A percentile compares a stretch with the other conserved stretches of the same genome.
Evolutionary conservation across 179 eudicot species (phyloP).

Genomic region (Beta corolliflora): DNA sequence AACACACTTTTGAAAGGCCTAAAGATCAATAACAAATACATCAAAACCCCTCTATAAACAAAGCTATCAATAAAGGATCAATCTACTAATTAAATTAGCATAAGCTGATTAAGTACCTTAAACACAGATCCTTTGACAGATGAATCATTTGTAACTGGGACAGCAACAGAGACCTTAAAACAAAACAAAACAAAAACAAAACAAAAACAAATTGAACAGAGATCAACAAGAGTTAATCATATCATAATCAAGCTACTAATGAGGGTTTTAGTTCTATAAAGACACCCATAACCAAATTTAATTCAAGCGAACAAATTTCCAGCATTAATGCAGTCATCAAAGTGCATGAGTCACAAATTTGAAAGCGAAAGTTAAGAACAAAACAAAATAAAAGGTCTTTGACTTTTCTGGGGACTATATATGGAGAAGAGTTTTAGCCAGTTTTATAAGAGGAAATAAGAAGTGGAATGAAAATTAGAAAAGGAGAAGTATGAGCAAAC

Average conservation of each 20-base stretch:
- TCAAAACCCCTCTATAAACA: slow-evolving; percentile 1
- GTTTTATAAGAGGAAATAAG: no score
- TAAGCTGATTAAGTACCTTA: slow-evolving; percentile 43
- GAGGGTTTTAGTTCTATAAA: background rate
- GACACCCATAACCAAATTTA: background rate
- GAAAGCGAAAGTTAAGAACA: background rate
- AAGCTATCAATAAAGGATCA: background rate
- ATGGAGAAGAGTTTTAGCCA: no score
- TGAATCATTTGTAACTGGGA: slow-evolving; percentile 46
- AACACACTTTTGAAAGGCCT: background rate
- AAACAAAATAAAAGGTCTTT: slow-evolving; percentile 17
- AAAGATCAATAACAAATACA: background rate
- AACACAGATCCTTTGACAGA: slow-evolving; percentile 46
- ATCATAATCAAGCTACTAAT: background rate
- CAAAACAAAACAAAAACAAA: slow-evolving; percentile 21
- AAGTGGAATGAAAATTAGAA: no score
- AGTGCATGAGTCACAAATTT: background rate
- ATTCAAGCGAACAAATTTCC: background rate
- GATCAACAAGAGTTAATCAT: slow-evolving; percentile 1
- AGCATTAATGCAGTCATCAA: background rate
- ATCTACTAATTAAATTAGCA: background rate
- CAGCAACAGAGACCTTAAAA: slow-evolving; percentile 50
- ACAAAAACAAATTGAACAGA: background rate
- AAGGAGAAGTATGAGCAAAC: no score
- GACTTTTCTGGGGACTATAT: slow-evolving; percentile 22